Percentiles rank a stretch among this genome's conserved stretches.
phyloP scores from a whole-genome alignment of 164 flowering plant genomes.

The Stephania cephalantha region DNA sequence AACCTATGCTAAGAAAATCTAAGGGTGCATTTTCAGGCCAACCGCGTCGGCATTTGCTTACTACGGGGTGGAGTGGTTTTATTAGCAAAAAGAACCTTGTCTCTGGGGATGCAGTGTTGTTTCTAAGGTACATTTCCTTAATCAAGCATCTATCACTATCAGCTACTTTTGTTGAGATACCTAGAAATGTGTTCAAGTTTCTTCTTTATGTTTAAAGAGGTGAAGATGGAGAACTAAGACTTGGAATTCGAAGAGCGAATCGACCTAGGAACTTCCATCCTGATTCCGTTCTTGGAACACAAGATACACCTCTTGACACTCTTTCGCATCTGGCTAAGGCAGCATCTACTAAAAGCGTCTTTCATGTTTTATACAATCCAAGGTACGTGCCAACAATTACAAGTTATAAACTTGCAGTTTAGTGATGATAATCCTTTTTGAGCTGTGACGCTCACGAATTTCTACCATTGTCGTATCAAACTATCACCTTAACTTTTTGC shows the following conservation, averaged over 20 bases:
- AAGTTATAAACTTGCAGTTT: not conserved
- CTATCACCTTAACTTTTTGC: too few species aligned
- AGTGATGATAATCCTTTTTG: not conserved
- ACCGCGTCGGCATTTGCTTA: constrained; percentile 92
- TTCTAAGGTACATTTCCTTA: constrained; percentile 21
- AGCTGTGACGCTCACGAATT: not conserved
- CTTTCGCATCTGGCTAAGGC: constrained; percentile 73
- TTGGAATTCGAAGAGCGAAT: constrained; percentile 82
- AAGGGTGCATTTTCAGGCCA: constrained; percentile 50
- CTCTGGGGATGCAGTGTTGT: constrained; percentile 39
- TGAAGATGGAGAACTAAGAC: constrained; percentile 75
- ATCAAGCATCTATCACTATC: not conserved
- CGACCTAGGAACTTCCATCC: constrained; percentile 64
- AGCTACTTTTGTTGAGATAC: constrained; percentile 4
- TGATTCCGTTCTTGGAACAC: constrained; percentile 42
- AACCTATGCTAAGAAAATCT: too few species aligned
- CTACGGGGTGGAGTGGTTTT: constrained; percentile 93
- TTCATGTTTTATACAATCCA: constrained; percentile 78
- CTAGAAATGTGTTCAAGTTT: constrained; percentile 4
- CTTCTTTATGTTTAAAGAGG: constrained; percentile 40
- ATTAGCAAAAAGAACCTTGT: constrained; percentile 87
- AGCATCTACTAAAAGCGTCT: constrained; percentile 53
- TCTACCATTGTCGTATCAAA: not conserved
- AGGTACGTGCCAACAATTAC: constrained; percentile 41
- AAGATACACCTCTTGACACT: constrained; percentile 36